Evolutionary conservation across 1,284 basidiomycete species (phyloP).

Genomic region (Neonothopanus nambi): DNA sequence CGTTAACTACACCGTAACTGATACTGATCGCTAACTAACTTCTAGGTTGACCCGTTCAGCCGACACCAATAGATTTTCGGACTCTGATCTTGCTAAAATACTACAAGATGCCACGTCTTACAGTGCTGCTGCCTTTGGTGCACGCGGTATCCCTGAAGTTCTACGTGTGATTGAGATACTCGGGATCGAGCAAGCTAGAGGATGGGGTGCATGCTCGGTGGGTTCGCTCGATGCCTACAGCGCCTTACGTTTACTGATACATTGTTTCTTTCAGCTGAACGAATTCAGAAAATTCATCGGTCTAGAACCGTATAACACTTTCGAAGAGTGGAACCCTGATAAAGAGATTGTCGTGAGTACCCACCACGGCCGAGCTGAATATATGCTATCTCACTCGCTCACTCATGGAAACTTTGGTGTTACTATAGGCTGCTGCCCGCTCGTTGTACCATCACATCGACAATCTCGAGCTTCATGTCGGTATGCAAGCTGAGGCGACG

Average conservation of each 20-base stretch:
- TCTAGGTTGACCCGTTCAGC: slow-evolving; percentile 50
- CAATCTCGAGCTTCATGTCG: slow-evolving; percentile 76
- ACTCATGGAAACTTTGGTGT: too few relatives aligned
- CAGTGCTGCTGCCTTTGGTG: slow-evolving; percentile 71
- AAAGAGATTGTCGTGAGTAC: slow-evolving; percentile 57
- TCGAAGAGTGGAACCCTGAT: slow-evolving; percentile 81
- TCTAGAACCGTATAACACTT: slow-evolving; percentile 53
- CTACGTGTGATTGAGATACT: slow-evolving; percentile 74
- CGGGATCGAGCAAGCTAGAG: slow-evolving; percentile 67
- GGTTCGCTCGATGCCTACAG: too few relatives aligned
- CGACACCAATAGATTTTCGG: slow-evolving; percentile 60
- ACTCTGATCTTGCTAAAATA: slow-evolving; percentile 66
- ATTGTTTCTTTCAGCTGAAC: slow-evolving; percentile 51
- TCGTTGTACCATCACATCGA: slow-evolving; percentile 74
- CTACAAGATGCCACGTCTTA: slow-evolving; percentile 67
- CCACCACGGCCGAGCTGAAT: not conserved
- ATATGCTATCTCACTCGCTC: too few relatives aligned
- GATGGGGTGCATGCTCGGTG: slow-evolving; percentile 77
- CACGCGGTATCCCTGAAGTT: slow-evolving; percentile 70
- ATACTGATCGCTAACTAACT: not conserved
- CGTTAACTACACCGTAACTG: slow-evolving; percentile 2
- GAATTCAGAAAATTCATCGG: slow-evolving; percentile 52
- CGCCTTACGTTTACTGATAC: too few relatives aligned
- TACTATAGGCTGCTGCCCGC: slow-evolving; percentile 66
- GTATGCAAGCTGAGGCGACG: slow-evolving; percentile 76